These are phyloP conservation scores for Penicillium daleae DNA, from an alignment of 495 filamentous ascomycete genomes.

Conservation along the genomic window DNA sequence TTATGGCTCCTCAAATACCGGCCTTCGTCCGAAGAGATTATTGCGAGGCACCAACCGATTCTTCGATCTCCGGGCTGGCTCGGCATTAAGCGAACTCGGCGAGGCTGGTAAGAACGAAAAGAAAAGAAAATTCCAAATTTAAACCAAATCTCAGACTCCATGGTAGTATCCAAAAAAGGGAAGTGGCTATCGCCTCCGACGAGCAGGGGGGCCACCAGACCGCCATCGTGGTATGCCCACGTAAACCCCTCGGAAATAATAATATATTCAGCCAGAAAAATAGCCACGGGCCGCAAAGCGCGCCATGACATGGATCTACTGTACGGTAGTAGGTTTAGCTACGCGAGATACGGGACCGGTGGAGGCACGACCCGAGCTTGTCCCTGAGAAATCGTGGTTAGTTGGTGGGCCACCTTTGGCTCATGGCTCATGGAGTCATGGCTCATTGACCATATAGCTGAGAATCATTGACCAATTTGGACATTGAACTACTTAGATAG, in stretches of 20 bases:
- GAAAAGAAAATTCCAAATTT: constrained; percentile 12
- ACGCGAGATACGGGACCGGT: constrained; percentile 27
- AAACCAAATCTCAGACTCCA: constrained; percentile 2
- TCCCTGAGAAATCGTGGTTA: neutral
- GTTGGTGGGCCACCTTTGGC: neutral
- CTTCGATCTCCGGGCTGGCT: neutral
- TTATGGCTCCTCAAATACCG: neutral
- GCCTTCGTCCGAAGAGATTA: constrained; percentile 9
- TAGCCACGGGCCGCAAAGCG: constrained; percentile 14
- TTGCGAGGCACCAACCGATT: neutral
- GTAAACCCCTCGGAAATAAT: constrained; percentile 15
- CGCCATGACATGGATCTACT: constrained; percentile 11
- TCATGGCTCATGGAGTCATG: neutral
- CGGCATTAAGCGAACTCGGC: neutral
- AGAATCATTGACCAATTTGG: neutral
- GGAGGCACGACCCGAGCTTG: constrained; percentile 4
- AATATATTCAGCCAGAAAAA: constrained; percentile 9
- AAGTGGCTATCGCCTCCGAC: neutral
- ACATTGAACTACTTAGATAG: neutral
- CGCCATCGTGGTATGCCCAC: constrained; percentile 22
- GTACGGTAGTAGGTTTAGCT: constrained; percentile 20
- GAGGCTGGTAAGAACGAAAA: neutral
- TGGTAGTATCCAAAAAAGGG: constrained; percentile 14
- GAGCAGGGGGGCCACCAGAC: constrained; percentile 18
- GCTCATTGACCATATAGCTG: neutral